phyloP scores from a whole-genome alignment of 2,329 filamentous ascomycete genomes.

The Emericellopsis cladophorae region DNA sequence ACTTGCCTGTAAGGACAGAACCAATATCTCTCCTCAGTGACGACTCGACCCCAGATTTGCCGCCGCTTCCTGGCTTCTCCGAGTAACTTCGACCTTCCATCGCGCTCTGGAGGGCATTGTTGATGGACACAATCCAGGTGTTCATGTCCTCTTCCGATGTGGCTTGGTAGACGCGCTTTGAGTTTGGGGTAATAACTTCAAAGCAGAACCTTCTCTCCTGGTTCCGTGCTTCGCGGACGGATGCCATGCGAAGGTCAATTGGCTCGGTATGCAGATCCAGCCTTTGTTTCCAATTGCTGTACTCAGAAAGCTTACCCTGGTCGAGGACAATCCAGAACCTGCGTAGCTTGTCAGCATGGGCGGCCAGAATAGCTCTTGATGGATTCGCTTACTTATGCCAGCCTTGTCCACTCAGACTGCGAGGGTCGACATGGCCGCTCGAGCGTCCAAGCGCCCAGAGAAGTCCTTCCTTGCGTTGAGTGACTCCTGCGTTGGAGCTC shows the following conservation, averaged over 20 bases:
- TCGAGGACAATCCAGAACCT: conserved; percentile 99
- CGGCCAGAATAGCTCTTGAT: neutral
- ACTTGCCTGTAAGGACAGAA: conserved; percentile 86
- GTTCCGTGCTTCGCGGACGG: conserved; percentile 88
- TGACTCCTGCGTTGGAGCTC: conserved; percentile 32
- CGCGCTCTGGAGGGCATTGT: conserved; percentile 91
- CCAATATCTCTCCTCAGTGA: conserved; percentile 76
- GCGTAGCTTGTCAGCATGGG: conserved; percentile 6
- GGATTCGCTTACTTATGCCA: conserved; percentile 79
- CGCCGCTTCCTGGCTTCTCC: conserved; percentile 32
- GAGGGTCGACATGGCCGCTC: conserved; percentile 88
- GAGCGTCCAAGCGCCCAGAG: conserved; percentile 90
- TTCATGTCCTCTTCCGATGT: conserved; percentile 98
- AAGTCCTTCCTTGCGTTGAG: conserved; percentile 81
- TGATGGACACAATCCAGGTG: conserved; percentile 91
- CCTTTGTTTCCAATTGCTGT: conserved; percentile 98
- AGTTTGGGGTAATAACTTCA: conserved; percentile 94
- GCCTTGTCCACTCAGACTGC: conserved; percentile 88
- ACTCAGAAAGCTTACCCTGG: conserved; percentile 91
- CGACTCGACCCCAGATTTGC: conserved; percentile 23
- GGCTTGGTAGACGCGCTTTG: conserved; percentile 91
- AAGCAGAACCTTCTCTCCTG: conserved; percentile 95
- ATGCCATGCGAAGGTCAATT: conserved; percentile 93
- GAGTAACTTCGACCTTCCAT: conserved; percentile 66
- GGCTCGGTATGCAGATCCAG: conserved; percentile 96